Evolutionary conservation across 192 early-diverging fungal genomes (phyloP), one percentile per base, ranked within the genome.

Genomic region (Jimgerdemannia lactiflua): DNA sequence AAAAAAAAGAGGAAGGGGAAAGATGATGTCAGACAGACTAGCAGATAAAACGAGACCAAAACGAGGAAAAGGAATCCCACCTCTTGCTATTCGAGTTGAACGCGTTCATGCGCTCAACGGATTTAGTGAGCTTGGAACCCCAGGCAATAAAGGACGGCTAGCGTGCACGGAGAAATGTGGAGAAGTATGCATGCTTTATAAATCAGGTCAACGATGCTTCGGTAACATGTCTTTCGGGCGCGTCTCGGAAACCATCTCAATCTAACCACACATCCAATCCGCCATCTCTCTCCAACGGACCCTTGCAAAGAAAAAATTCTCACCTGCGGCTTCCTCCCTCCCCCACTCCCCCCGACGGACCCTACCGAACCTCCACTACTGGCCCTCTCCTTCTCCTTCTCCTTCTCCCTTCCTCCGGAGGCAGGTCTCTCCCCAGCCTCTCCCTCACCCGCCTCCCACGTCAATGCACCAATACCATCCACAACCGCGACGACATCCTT

Each of bases 101-200:
- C 29, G 29, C 29, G 74, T 83, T 83, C 78, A 83, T 83, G 0
- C 78, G 71, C 69, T 83, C 81, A 2, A 83, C 81, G 14, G 81
- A 83, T 67, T 83, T 83, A 9, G 81, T 41, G 6, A 83, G 42
- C 69, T 83, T 83, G 41, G 65, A 74, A 4, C 81, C 78, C 81
- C 81, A 83, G n/a, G 81, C 77, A 70, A 82, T 78, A 39, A 82
- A 73, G 4, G 71, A 54, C 39, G 69, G 72, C 2, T 59, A 59
- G 29, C 29, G 29, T 29, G 29, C 29, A 1, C 14, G 49, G 49
- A 59, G 6, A 59, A 59, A 59, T 29, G 29, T 1, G 29, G 29
- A 29, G 29, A 29, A 29, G 29, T 29, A 29, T 29, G 29, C 29
- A 29, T 29, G 29, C 29, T 29, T 29, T 29, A 29, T 29, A 29